These are phyloP conservation scores for Thelonectria discophora DNA, from an alignment of 2,329 filamentous ascomycete genomes.

Conservation along the genomic window DNA sequence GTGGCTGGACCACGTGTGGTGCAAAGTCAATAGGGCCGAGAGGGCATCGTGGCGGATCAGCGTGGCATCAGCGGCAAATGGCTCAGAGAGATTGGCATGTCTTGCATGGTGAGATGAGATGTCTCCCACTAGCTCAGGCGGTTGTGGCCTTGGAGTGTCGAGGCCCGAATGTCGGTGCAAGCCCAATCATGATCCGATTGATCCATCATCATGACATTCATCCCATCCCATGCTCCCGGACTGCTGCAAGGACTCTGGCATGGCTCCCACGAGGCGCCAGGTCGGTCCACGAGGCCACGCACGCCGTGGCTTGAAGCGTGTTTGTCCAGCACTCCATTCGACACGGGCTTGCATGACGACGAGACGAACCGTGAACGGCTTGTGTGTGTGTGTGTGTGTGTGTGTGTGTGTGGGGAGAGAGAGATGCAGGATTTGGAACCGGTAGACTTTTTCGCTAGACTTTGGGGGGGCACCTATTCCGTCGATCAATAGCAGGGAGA, in stretches of 20 bases:
- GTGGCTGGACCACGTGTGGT: slow-evolving; percentile 21
- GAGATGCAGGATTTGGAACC: slow-evolving; percentile 11
- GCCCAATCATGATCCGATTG: too few species aligned
- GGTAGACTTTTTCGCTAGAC: slow-evolving; percentile 6
- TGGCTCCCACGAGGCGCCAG: slow-evolving; percentile 13
- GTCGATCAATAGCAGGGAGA: slow-evolving; percentile 10
- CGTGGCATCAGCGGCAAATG: slow-evolving; percentile 10
- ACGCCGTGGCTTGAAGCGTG: slow-evolving; percentile 22
- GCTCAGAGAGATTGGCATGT: slow-evolving; percentile 5
- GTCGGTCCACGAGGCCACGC: slow-evolving; percentile 15
- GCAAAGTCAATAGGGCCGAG: slow-evolving; percentile 17
- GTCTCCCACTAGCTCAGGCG: neutral
- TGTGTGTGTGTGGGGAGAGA: neutral
- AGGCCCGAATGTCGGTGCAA: neutral
- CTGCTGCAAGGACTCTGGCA: neutral
- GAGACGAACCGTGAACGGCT: neutral
- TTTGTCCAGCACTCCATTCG: neutral
- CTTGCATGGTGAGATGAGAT: slow-evolving; percentile 11
- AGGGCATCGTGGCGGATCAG: slow-evolving; percentile 7
- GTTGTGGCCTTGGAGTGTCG: neutral
- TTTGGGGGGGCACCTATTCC: slow-evolving; percentile 5
- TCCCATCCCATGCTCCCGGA: neutral
- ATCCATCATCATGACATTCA: neutral
- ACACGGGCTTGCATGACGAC: neutral
- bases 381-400: neutral